Evolutionary conservation across 2,329 filamentous ascomycete species (phyloP).

Genomic region (Clonostachys sp.): DNA sequence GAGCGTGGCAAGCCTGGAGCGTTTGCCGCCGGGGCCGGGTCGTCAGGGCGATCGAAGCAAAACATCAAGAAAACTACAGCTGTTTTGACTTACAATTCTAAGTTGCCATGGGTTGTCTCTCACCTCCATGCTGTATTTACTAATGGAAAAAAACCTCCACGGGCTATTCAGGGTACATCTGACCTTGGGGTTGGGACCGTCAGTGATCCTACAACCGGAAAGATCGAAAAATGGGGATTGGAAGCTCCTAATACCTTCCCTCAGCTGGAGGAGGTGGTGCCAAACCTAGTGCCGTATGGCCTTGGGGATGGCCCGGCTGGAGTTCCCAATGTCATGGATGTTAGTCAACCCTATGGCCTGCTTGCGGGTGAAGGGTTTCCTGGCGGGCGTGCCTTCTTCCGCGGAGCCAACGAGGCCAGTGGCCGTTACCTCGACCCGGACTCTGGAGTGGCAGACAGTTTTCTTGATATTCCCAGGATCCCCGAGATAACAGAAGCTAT

Average conservation of each 20-base stretch:
- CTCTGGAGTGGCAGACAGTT: slow-evolving; percentile 54
- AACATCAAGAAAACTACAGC: slow-evolving; percentile 65
- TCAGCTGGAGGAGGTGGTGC: slow-evolving; percentile 74
- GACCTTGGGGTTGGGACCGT: slow-evolving; percentile 74
- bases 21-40: slow-evolving; percentile 42
- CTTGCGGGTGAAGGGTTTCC: slow-evolving; percentile 83
- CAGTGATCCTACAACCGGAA: slow-evolving; percentile 75
- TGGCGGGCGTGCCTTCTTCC: slow-evolving; percentile 75
- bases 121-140: slow-evolving; percentile 75
- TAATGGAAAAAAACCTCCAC: slow-evolving; percentile 67
- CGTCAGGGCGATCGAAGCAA: slow-evolving; percentile 40
- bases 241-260: slow-evolving; percentile 70
- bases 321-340: slow-evolving; percentile 81
- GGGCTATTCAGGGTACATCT: slow-evolving; percentile 78
- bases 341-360: slow-evolving; percentile 81
- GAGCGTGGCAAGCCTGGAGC: slow-evolving; percentile 74
- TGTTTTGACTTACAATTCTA: slow-evolving; percentile 81
- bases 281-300: slow-evolving; percentile 71
- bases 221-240: slow-evolving; percentile 76
- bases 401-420: slow-evolving; percentile 67
- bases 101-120: slow-evolving; percentile 73
- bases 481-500: slow-evolving; percentile 66
- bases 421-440: slow-evolving; percentile 69
- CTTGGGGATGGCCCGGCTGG: slow-evolving; percentile 74
- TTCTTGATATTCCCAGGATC: slow-evolving; percentile 72